Base-by-base conservation (phyloP, 225 moss, liverwort and hornwort genomes). In the Marchantia paleacea region DNA sequence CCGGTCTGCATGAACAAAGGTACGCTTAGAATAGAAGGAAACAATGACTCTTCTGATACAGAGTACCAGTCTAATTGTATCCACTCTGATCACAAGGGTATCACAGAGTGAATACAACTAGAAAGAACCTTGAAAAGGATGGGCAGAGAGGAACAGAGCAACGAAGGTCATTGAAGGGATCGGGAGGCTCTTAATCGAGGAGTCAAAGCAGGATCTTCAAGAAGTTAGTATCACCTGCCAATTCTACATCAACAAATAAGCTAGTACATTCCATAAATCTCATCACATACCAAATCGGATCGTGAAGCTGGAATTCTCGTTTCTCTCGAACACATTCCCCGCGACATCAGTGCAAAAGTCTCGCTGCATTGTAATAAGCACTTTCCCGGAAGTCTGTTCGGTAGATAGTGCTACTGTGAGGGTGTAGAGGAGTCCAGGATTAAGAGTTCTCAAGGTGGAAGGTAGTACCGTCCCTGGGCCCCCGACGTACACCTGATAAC, bases 401-500 rank as follows among this genome's bases (percentile, higher is more conserved):
- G 90, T 87, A 7, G 95, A 92, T 31, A 97, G 86, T n/a, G 82
- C 82, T 0, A 95, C 89, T 63, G 84, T 87, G 30, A 97, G 26
- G 3, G 90, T 85, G 78, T 92, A 97, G n/a, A 81, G 75, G 7
- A 90, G 76, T 28, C 90, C 91, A 50, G 88, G 86, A 0, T 78
- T 82, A 22, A 86, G 16, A 12, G 69, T 75, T 48, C 77, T 78
- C 15, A 93, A 75, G 9, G 95, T 87, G 54, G 89, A 83, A 3
- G 97, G 95, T 50, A 93, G 78, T 55, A 89, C 89, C 20, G 29
- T 53, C 15, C 92, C 97, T 15, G 91, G 89, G 53, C 97, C 97
- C 61, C 71, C 89, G 8, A 93, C 93, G 62, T 90, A 83, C 73
- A 93, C 85, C 97, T 97, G 90, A 10, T 29, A 80, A 18, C 14